A percentile compares a stretch with the other conserved stretches of the same genome.
phyloP scores from a whole-genome alignment of 345 rosid genomes.

The Firmiana major region DNA sequence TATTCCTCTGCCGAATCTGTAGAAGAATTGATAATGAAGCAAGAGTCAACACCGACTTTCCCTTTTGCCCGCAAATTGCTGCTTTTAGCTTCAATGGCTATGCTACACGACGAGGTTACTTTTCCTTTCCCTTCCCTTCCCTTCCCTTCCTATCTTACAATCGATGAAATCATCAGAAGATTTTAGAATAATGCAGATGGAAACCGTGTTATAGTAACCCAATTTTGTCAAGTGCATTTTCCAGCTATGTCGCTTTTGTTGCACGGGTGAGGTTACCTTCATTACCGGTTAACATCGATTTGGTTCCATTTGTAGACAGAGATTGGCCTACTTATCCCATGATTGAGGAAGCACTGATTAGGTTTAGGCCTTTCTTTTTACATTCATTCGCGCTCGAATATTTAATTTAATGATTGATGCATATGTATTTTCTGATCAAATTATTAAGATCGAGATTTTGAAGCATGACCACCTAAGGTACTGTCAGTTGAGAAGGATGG shows the following conservation, averaged over 20 bases:
- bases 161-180: neutral
- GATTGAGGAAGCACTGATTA: neutral
- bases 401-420: no score
- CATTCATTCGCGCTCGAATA: no score
- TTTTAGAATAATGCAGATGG: neutral
- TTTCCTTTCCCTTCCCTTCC: neutral
- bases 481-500: constrained; percentile 3
- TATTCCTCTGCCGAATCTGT: neutral
- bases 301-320: neutral
- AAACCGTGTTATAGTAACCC: neutral
- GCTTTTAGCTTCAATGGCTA: neutral
- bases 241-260: constrained; percentile 13
- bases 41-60: neutral
- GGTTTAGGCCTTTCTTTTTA: no score
- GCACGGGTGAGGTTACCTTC: constrained; percentile 6
- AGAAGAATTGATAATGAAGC: neutral
- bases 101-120: neutral
- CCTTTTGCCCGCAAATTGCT: neutral
- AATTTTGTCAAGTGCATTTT: neutral
- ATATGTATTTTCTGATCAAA: no score
- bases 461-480: neutral
- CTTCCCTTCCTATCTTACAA: neutral
- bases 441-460: no score
- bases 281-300: neutral
- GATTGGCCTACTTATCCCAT: neutral